Evolutionary conservation across 1,284 basidiomycete genomes (phyloP).

Genomic region (Coniferiporia weirii): DNA sequence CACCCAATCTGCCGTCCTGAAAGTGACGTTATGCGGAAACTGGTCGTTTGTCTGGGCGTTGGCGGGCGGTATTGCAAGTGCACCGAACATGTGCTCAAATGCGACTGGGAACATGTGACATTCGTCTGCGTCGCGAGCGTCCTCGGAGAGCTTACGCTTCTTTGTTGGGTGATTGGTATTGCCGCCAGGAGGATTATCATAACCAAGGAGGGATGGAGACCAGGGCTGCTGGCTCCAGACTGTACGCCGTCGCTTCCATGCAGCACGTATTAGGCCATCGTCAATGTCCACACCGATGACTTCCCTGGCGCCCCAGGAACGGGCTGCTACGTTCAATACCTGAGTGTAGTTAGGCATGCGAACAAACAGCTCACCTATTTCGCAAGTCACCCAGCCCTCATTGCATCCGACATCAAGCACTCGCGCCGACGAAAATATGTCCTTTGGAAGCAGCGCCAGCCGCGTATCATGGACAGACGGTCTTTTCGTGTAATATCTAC

Average conservation of each 20-base stretch:
- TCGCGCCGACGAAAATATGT: constrained; percentile 46
- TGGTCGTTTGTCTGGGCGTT: constrained; percentile 25
- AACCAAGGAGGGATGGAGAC: background rate
- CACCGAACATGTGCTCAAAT: constrained; percentile 67
- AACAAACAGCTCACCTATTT: constrained; percentile 54
- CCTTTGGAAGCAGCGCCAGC: constrained; percentile 49
- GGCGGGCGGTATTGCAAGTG: constrained; percentile 57
- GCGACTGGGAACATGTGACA: constrained; percentile 65
- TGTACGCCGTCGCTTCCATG: constrained; percentile 62
- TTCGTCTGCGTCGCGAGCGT: background rate
- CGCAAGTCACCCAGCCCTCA: constrained; percentile 75
- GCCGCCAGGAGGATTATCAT: constrained; percentile 29
- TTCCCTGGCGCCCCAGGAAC: constrained; percentile 49
- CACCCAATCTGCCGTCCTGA: constrained; percentile 68
- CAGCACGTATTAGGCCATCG: constrained; percentile 57
- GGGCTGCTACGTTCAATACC: constrained; percentile 40
- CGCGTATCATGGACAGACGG: constrained; percentile 54
- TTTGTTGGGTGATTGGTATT: constrained; percentile 16
- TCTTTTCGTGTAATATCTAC: constrained; percentile 70
- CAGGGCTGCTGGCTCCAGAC: constrained; percentile 59
- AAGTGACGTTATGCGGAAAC: constrained; percentile 74
- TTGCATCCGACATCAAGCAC: constrained; percentile 83
- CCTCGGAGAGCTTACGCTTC: constrained; percentile 25
- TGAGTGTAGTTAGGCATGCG: background rate
- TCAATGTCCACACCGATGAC: constrained; percentile 82